Evolutionary conservation across 1,139 yeast genomes (phyloP), one percentile per base, ranked within the genome.

Genomic region (Sugiyamaella novakii): DNA sequence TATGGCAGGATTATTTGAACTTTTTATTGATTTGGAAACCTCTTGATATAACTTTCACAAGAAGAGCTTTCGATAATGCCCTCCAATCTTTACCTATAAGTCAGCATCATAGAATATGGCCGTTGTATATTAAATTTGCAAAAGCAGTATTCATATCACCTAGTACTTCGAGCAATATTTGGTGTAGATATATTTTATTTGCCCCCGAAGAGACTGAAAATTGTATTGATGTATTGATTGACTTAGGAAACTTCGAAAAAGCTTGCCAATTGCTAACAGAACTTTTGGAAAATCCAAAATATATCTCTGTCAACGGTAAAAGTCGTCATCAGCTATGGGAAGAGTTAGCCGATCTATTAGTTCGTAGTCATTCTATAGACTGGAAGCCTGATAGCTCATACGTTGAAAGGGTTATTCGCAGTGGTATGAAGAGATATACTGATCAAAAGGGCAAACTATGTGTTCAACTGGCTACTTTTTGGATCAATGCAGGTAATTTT

Each of bases 91-190:
- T 84, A 5, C 79, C 84, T 0, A 54, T 76, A 10, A 65, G 76
- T 0, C 78, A 78, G 28, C 95, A 86, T 62, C 65, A 65, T 5
- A 57, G 68, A 19, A 68, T 87, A 2, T 88, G 96, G 96, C 76
- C 77, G 0, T 48, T 73, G 22, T 82, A 75, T 58, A 59, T 82
- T 19, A 59, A 67, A 25, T 83, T 80, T 69, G 86, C 84, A 1
- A 71, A 75, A 22, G 45, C 57, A 31, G 54, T 58, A 0, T 19
- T 21, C n/a, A 34, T 34, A n/a, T 67, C 75, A 17, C 77, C 79
- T 8, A 80, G 78, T 1, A 73, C 80, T 0, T 76, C 73, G 12
- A 65, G 70, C 31, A 44, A 56, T 18, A 63, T 83, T 3, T 78
- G 78, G 69, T 55, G 62, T 49, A 68, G 82, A 53, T 77, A 76